Evolutionary conservation across 176 grass and related monocot genomes (phyloP), one percentile per base, ranked within the genome.

Genomic region (Cenchrus fungigraminus): DNA sequence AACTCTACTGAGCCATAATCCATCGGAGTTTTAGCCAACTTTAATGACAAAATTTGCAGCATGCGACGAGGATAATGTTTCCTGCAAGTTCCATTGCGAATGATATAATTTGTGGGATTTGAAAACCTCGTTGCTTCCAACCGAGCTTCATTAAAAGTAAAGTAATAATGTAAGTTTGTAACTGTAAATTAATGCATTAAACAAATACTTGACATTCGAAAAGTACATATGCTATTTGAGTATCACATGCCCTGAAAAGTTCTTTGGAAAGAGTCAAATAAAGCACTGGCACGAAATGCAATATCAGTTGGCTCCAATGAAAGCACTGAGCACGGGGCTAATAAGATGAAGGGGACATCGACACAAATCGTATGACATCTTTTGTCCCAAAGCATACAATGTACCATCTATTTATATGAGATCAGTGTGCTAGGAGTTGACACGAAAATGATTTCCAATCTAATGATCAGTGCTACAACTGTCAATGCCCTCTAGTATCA

Each of bases 121-220:
- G 84, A 65, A 20, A 86, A 73, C 32, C 0, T 0, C 76, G 72
- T 79, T 16, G 75, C 43, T 12, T 79, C 84, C 29, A 86, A 29
- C 47, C 13, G 40, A 46, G 84, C 77, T 86, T 73, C 58, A 80
- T 12, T 44, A 45, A 71, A 79, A 79, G n/a, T 45, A 80, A 20
- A 51, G 60, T 32, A 1, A 29, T 51, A 49, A 50, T 65, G 12
- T 79, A 49, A 51, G 25, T 20, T 34, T 65, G 20, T 62, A 45
- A 45, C 17, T 79, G 9, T 47, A 44, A 72, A 73, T 65, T 62
- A 72, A 64, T 73, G 69, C 13, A 12, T 28, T 45, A 11, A 85
- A 47, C 45, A 78, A 47, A 49, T 78, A 52, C 0, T 29, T 17
- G 54, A 1, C 5, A 86, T 53, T 73, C 3, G 15, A 86, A 79